Evolutionary conservation across 495 filamentous ascomycete genomes (phyloP), one percentile per base, ranked within the genome.

Genomic region (Trichocladium uniseriatum): DNA sequence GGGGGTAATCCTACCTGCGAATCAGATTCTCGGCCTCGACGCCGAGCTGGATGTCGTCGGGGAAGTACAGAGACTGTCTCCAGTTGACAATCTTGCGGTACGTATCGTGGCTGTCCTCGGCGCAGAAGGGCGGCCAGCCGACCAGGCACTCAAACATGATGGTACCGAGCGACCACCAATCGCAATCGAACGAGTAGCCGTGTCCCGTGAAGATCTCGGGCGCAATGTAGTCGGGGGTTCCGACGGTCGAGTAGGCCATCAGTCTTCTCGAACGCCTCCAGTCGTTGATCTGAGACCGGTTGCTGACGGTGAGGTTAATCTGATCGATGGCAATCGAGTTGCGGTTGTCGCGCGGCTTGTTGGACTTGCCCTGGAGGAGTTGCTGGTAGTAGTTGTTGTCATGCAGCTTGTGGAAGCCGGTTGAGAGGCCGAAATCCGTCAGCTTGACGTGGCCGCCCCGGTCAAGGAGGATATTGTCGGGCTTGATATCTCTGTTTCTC

Each of bases 71-170:
- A 39, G 89, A 86, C 49, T 94, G 83, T 24, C 85, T 80, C 92
- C 92, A 99, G 71, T 96, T 94, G 54, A 99, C 87, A 58, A 99
- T 99, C 77, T 99, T 99, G 38, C 90, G 85, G 68, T 99, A 99
- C 3, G 92, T 97, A 59, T 99, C 92, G 61, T 90, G 89, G 32
- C 87, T 84, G 59, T 97, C 94, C 66, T 97, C 92, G 21, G 91
- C 92, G 59, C 92, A 99, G 80, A 99, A 99, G 5, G 92, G 92
- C 45, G 92, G 92, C 92, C 92, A 99, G 48, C 92, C 92, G 51
- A 99, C 89, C 41, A 97, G 79, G 72, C 92, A 99, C 66, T 99
- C 92, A 58, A 97, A 99, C 92, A 97, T 99, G 70, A 99, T 99
- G 28, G 92, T 96, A 49, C 92, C 92, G 27, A 99, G 76, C 29